Evolutionary conservation across 805 yeast genomes (phyloP).

Genomic region (Teunomyces cretensis): DNA sequence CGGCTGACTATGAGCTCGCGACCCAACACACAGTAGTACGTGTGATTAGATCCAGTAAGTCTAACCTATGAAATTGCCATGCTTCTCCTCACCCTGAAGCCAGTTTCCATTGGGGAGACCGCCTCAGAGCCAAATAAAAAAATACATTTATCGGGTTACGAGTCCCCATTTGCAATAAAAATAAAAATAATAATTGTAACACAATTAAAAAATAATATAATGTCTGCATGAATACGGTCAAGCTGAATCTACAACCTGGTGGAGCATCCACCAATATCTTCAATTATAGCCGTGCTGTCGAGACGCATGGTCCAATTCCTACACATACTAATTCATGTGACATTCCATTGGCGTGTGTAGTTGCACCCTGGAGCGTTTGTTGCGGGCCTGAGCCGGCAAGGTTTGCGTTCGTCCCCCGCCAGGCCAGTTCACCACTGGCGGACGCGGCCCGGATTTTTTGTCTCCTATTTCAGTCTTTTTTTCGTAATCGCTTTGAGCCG

Average conservation of each 20-base stretch:
- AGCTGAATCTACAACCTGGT: not conserved
- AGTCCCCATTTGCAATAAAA: too few relatives aligned
- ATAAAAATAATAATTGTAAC: not conserved
- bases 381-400: too few relatives aligned
- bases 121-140: not conserved
- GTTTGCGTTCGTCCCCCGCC: too few relatives aligned
- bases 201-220: not conserved
- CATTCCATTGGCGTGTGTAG: too few relatives aligned
- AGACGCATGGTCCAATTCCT: conserved; percentile 2
- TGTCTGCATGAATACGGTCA: conserved; percentile 1
- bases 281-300: conserved; percentile 2
- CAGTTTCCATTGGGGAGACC: not conserved
- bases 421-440: too few relatives aligned
- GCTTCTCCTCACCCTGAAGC: conserved; percentile 1
- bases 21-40: too few relatives aligned
- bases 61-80: not conserved
- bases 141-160: too few relatives aligned
- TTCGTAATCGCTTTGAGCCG: not conserved
- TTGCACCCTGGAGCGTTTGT: too few relatives aligned
- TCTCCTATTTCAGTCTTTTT: too few relatives aligned
- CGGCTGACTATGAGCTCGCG: too few relatives aligned
- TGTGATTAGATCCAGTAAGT: not conserved
- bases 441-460: too few relatives aligned
- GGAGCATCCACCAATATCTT: not conserved
- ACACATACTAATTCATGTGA: not conserved